Evolutionary conservation across 345 rosid genomes (phyloP).

Genomic region (Angophora floribunda): DNA sequence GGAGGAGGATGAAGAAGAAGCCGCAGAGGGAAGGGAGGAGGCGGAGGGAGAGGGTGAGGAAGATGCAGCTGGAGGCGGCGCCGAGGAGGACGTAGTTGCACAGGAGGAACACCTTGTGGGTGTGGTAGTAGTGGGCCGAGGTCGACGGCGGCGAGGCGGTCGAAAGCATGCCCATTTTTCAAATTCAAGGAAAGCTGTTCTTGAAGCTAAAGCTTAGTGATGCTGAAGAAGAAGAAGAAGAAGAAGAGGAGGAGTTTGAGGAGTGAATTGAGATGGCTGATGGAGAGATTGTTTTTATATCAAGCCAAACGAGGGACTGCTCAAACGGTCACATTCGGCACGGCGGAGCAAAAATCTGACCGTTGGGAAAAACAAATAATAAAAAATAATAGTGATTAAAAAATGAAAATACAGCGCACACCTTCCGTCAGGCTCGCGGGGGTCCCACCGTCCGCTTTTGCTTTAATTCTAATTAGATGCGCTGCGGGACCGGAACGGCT

Average conservation of each 20-base stretch:
- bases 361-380: not conserved
- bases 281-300: not conserved
- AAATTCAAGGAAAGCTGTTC: not conserved
- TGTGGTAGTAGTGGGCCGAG: conserved; percentile 7
- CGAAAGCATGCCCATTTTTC: not conserved
- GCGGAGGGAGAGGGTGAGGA: conserved; percentile 86
- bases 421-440: not conserved
- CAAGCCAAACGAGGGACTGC: not conserved
- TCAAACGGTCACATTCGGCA: not conserved
- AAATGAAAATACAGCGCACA: not conserved
- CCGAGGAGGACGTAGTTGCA: conserved; percentile 88
- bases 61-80: conserved; percentile 82
- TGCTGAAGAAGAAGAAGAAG: not conserved
- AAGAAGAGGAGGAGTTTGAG: not conserved
- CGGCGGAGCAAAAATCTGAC: not conserved
- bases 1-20: conserved; percentile 49
- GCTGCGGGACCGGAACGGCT: not conserved
- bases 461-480: not conserved
- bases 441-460: not conserved
- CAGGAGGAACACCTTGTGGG: conserved; percentile 70
- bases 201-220: not conserved
- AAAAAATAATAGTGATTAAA: not conserved
- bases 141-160: not conserved
- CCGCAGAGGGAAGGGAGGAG: conserved; percentile 74
- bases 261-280: not conserved